phyloP scores from a whole-genome alignment of 495 filamentous ascomycete species.

The Xanthoparmelia taractica region DNA sequence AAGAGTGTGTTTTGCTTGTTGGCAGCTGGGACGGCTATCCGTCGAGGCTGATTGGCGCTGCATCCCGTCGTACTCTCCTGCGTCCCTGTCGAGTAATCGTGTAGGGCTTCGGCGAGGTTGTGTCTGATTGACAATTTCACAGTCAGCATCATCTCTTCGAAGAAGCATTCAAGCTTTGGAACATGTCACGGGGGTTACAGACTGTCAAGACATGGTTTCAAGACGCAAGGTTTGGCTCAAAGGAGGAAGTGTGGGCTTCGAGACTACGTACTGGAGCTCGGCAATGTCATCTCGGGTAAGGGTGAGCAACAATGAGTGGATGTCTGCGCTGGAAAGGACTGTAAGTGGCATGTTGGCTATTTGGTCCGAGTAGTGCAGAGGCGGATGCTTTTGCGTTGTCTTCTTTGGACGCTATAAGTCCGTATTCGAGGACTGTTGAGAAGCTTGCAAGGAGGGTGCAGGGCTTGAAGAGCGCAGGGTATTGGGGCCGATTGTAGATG shows the following conservation, averaged over 20 bases:
- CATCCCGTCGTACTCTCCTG: conserved; percentile 48
- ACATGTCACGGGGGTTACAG: not conserved
- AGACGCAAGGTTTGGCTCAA: not conserved
- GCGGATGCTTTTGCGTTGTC: not conserved
- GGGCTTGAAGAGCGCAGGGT: not conserved
- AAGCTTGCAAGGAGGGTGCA: not conserved
- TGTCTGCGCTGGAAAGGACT: conserved; percentile 63
- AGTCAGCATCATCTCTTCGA: not conserved
- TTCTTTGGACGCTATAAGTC: not conserved
- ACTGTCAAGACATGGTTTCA: not conserved
- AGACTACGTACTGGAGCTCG: conserved; percentile 40
- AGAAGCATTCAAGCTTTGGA: not conserved
- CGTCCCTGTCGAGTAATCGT: conserved; percentile 71
- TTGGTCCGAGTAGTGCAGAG: not conserved
- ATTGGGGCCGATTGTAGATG: too few relatives aligned
- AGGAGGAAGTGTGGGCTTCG: not conserved
- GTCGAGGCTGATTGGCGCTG: conserved; percentile 64
- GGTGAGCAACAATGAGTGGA: conserved; percentile 60
- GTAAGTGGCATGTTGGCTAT: conserved; percentile 58
- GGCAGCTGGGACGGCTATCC: conserved; percentile 58
- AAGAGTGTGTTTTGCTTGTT: conserved; percentile 80
- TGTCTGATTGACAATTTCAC: conserved; percentile 8
- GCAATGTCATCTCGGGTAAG: conserved; percentile 62
- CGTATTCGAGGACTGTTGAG: not conserved
- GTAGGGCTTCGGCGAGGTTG: conserved; percentile 64